Conservation (phyloP, 2,329 filamentous ascomycete species). For the Chrysoporthe cubensis region DNA sequence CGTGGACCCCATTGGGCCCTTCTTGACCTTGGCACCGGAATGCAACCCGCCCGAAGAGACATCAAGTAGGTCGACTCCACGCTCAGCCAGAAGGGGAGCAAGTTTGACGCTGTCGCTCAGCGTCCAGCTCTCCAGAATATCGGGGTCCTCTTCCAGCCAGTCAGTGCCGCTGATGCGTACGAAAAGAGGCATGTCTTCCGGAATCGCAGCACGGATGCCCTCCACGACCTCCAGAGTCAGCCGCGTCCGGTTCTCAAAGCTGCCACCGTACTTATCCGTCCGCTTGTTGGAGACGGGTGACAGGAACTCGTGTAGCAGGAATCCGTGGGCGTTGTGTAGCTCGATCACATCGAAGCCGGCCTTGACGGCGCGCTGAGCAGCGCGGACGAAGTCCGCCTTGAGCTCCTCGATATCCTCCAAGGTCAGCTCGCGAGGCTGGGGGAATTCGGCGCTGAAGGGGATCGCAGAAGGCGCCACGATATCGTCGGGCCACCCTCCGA, state of each 20-base stretch:
- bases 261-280: conserved; percentile 69
- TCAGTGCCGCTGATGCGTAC: conserved; percentile 75
- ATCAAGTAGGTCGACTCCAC: conserved; percentile 76
- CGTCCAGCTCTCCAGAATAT: conserved; percentile 63
- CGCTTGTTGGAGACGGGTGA: conserved; percentile 72
- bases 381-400: conserved; percentile 62
- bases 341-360: conserved; percentile 71
- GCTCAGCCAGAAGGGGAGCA: conserved; percentile 64
- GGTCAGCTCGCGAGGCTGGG: conserved; percentile 63
- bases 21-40: conserved; percentile 57
- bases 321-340: conserved; percentile 80
- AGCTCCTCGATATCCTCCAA: conserved; percentile 66
- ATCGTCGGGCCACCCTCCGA: conserved; percentile 50
- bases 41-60: conserved; percentile 71
- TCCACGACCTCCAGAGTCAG: conserved; percentile 71
- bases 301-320: conserved; percentile 72
- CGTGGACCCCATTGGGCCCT: conserved; percentile 48
- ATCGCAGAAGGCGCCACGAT: conserved; percentile 39
- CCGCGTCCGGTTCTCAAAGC: conserved; percentile 72
- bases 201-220: conserved; percentile 63
- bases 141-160: conserved; percentile 66
- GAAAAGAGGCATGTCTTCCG: conserved; percentile 71
- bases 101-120: conserved; percentile 66
- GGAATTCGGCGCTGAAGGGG: conserved; percentile 34
- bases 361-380: conserved; percentile 57